Evolutionary conservation across 2,329 filamentous ascomycete species (phyloP), one percentile per base, ranked within the genome.

Genomic region (Cordyceps javanica): DNA sequence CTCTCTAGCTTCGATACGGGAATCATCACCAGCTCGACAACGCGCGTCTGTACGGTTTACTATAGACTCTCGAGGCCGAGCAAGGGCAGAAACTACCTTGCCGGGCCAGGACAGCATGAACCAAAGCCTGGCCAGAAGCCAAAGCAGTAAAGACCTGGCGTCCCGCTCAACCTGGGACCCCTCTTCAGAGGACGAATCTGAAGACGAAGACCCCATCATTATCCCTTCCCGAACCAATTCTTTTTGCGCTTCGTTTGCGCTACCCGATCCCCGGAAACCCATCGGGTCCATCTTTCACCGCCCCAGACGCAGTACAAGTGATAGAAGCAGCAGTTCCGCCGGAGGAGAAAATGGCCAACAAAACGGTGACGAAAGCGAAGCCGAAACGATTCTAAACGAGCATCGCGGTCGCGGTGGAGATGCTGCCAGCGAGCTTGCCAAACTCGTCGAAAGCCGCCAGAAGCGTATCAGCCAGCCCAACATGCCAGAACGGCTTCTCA

Each of bases 131-230:
- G 62, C 62, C 28, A 63, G 69, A 58, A 66, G 65, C 60, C 66
- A 64, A 55, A 66, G 65, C 52, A 67, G 67, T 25, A 67, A 67
- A 46, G 66, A 70, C 26, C 60, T 67, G 57, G 61, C 67, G 21
- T 62, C 60, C 28, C 68, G 64, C 46, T 63, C 70, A 51, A 72
- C 70, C 39, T 78, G 74, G 72, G 74, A 75, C 14, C 78, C 77
- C 13, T 52, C 49, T 5, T 78, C 78, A 0, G 77, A 80, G 30
- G 78, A 79, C 48, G 78, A 78, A 2, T 85, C 82, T 1, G 85
- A 82, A 0, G 84, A 87, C 60, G 83, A 87, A 55, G 84, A 87
- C 58, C 82, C 82, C 13, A 86, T 87, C 60, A 77, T 86, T 51
- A 82, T 87, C 39, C 83, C 83, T 30, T 86, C 82, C 66, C 76